phyloP scores from a whole-genome alignment of 139 green algal species.

The Desmodesmus armatus region DNA sequence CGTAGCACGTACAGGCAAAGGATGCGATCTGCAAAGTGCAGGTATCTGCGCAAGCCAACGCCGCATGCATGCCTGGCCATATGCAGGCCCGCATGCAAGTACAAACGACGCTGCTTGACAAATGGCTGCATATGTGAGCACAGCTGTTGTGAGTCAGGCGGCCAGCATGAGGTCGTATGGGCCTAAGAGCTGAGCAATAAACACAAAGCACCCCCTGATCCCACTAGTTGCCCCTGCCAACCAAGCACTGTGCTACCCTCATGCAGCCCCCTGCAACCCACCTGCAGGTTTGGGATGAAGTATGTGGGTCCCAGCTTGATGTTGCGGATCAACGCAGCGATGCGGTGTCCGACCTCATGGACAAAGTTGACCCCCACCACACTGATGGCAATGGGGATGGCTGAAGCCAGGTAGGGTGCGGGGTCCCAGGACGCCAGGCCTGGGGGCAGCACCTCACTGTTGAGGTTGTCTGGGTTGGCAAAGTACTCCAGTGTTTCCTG shows the following conservation, averaged over 20 bases:
- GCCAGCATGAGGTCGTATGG: too few species aligned
- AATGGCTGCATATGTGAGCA: too few species aligned
- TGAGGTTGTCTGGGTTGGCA: conserved; percentile 75
- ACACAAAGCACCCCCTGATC: too few species aligned
- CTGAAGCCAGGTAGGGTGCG: conserved; percentile 76
- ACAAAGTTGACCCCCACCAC: conserved; percentile 73
- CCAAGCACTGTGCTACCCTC: not conserved
- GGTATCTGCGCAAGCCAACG: too few species aligned
- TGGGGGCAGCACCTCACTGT: conserved; percentile 69
- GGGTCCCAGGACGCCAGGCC: conserved; percentile 83
- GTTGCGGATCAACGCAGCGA: conserved; percentile 42
- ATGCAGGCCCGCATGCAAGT: too few species aligned
- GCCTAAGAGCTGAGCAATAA: too few species aligned
- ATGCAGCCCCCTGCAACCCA: conserved; percentile 7
- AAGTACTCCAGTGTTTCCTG: conserved; percentile 87
- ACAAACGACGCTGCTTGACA: too few species aligned
- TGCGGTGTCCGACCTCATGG: conserved; percentile 85
- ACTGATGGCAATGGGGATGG: conserved; percentile 69
- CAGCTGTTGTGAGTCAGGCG: too few species aligned
- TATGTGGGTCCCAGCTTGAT: conserved; percentile 88
- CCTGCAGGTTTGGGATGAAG: conserved; percentile 92
- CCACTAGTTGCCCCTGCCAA: too few species aligned
- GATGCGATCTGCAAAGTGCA: too few species aligned
- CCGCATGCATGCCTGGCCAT: too few species aligned
- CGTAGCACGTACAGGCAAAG: too few species aligned